Evolutionary conservation across 2,329 filamentous ascomycete species (phyloP).

Genomic region (Parasarocladium wereldwijsianum): DNA sequence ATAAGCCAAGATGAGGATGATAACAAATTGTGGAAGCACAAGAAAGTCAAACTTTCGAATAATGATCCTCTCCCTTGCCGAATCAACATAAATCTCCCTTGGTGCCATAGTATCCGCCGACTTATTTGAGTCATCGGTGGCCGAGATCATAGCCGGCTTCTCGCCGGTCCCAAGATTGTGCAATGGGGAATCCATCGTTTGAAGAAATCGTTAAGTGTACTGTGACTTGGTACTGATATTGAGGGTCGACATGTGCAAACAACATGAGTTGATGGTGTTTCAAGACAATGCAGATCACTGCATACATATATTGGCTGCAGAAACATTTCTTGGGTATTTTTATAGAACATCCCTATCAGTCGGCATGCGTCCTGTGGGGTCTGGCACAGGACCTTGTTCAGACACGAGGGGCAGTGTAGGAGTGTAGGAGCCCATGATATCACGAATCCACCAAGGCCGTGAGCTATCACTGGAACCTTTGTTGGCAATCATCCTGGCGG

Average conservation of each 20-base stretch:
- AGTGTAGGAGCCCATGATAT: too few species aligned
- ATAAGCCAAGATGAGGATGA: constrained; percentile 12
- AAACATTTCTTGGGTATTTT: neutral
- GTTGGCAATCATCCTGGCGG: neutral
- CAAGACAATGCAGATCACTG: neutral
- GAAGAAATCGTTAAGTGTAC: neutral
- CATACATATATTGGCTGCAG: neutral
- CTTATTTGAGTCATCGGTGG: neutral
- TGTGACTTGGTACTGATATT: too few species aligned
- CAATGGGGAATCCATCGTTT: neutral
- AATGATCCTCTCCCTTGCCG: neutral
- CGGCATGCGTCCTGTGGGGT: too few species aligned
- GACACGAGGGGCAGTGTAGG: too few species aligned
- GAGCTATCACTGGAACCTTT: neutral
- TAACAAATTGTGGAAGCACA: constrained; percentile 13
- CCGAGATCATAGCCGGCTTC: neutral
- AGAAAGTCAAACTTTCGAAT: constrained; percentile 13
- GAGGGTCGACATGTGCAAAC: too few species aligned
- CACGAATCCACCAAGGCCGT: neutral
- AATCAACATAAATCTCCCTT: constrained; percentile 1
- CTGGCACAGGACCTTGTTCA: too few species aligned
- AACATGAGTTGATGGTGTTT: too few species aligned
- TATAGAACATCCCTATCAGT: too few species aligned
- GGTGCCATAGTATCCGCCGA: neutral
- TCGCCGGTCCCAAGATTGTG: neutral